Evolutionary conservation across 1,284 basidiomycete species (phyloP).

Genomic region (Ceratobasidium sp.): DNA sequence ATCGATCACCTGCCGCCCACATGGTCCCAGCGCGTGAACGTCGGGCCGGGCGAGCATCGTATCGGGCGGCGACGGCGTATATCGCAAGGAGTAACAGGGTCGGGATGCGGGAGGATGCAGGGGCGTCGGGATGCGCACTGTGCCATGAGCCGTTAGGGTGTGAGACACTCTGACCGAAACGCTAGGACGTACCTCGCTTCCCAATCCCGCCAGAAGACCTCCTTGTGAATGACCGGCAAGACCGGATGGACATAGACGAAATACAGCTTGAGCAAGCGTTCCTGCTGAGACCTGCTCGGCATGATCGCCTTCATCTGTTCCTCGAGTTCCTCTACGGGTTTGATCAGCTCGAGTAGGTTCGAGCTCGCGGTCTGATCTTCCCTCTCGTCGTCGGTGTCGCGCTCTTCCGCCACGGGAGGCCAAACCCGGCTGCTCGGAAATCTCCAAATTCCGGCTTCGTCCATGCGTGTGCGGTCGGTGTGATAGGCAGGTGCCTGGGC

Average conservation of each 20-base stretch:
- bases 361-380: not conserved
- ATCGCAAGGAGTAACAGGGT: constrained; percentile 75
- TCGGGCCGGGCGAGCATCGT: constrained; percentile 52
- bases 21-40: constrained; percentile 63
- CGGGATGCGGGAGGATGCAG: constrained; percentile 55
- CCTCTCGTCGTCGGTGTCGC: constrained; percentile 46
- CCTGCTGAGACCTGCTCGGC: constrained; percentile 65
- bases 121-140: constrained; percentile 19
- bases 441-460: constrained; percentile 41
- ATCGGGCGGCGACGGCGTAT: constrained; percentile 78
- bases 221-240: constrained; percentile 76
- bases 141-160: not conserved
- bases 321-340: constrained; percentile 48
- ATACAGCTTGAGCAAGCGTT: constrained; percentile 75
- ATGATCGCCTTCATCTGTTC: constrained; percentile 54
- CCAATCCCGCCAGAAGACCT: constrained; percentile 68
- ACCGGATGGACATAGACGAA: constrained; percentile 79
- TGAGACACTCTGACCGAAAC: constrained; percentile 8
- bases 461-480: constrained; percentile 31
- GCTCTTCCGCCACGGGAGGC: constrained; percentile 66
- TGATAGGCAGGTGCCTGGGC: constrained; percentile 45
- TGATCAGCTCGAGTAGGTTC: not conserved
- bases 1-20: constrained; percentile 83
- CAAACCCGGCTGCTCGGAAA: constrained; percentile 84
- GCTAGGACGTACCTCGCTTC: constrained; percentile 45